Evolutionary conservation across 495 filamentous ascomycete species (phyloP).

Genomic region (Tuber calosporum): DNA sequence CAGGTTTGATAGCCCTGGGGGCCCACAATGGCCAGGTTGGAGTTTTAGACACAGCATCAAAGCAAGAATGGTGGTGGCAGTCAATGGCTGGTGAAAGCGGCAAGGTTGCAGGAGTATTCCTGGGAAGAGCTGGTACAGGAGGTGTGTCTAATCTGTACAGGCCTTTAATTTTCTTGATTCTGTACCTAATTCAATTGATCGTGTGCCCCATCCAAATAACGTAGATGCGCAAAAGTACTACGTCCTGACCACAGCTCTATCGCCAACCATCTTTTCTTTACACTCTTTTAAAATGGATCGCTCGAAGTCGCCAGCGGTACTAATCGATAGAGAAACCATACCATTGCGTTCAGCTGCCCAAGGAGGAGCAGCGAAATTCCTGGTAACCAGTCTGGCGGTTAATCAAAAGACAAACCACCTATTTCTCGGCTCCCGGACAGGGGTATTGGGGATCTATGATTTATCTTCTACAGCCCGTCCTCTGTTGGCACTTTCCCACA

Average conservation of each 20-base stretch:
- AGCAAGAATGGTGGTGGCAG: conserved; percentile 23
- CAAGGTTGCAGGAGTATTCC: conserved; percentile 38
- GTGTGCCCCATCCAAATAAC: not conserved
- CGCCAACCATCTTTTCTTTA: conserved; percentile 14
- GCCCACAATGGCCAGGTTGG: conserved; percentile 22
- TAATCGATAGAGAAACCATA: not conserved
- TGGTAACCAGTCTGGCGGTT: conserved; percentile 45
- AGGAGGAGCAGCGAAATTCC: conserved; percentile 35
- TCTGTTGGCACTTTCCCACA: conserved; percentile 32
- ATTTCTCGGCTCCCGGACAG: conserved; percentile 63
- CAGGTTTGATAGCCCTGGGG: conserved; percentile 31
- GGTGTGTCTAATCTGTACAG: conserved; percentile 20
- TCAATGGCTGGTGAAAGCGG: conserved; percentile 12
- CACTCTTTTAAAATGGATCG: conserved; percentile 14
- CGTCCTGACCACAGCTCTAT: conserved; percentile 34
- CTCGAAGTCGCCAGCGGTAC: not conserved
- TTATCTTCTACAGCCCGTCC: conserved; percentile 18
- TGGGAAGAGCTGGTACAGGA: conserved; percentile 12
- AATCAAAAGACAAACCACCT: conserved; percentile 45
- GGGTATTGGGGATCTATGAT: conserved; percentile 54
- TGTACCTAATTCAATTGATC: conserved; percentile 19
- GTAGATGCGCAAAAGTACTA: conserved; percentile 23
- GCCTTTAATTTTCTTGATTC: not conserved
- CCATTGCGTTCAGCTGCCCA: conserved; percentile 4
- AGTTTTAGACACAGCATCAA: conserved; percentile 18